Conservation (phyloP, 129 eudicot genomes). For the Saposhnikovia divaricata region DNA sequence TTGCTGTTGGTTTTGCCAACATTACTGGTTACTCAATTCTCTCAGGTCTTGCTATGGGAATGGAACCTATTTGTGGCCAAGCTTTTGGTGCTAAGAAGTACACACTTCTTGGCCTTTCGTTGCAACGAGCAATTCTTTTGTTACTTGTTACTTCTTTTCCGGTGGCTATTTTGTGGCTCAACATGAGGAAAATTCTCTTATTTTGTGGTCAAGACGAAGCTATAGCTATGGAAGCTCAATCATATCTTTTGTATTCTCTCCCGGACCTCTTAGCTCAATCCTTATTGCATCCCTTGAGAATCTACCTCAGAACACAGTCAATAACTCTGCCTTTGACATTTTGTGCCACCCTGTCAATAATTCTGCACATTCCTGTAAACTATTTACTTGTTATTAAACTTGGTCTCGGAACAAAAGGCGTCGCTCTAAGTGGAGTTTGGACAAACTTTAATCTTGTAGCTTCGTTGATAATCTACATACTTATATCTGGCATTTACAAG, state of each 20-base stretch:
- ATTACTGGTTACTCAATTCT: conserved; percentile 84
- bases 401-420: conserved; percentile 53
- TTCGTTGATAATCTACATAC: conserved; percentile 44
- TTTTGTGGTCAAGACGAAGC: conserved; percentile 57
- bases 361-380: conserved; percentile 66
- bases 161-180: conserved; percentile 50
- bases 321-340: conserved; percentile 63
- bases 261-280: conserved; percentile 77
- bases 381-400: conserved; percentile 51
- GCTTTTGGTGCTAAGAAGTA: conserved; percentile 69
- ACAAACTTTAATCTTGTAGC: conserved; percentile 55
- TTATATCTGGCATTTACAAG: conserved; percentile 44
- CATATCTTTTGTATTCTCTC: conserved; percentile 43
- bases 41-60: conserved; percentile 81
- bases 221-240: conserved; percentile 61
- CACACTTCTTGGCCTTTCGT: conserved; percentile 45
- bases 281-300: conserved; percentile 64
- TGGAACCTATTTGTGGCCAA: conserved; percentile 89
- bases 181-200: conserved; percentile 46
- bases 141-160: conserved; percentile 47
- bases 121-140: conserved; percentile 49
- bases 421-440: conserved; percentile 55
- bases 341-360: conserved; percentile 50
- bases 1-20: conserved; percentile 81
- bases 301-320: conserved; percentile 72